Evolutionary conservation across 2,329 filamentous ascomycete genomes (phyloP).

Genomic region (Hymenoscyphus fraxineus): DNA sequence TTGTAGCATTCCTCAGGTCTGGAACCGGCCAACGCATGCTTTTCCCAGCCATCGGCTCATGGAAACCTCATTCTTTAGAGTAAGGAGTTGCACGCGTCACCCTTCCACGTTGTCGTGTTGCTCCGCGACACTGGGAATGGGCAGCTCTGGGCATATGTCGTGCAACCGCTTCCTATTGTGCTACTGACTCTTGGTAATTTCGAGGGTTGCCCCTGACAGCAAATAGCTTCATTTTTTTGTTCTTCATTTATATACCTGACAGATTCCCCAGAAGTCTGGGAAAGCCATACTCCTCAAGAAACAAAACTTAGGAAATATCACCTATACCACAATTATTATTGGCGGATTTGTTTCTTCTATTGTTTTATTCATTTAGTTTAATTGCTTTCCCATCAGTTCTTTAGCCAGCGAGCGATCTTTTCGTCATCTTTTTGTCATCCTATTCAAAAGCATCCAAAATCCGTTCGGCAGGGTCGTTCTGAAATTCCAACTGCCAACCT

Average conservation of each 20-base stretch:
- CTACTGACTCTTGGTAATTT: constrained; percentile 32
- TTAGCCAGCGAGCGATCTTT: constrained; percentile 9
- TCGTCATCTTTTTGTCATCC: constrained; percentile 1
- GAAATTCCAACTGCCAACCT: constrained; percentile 1
- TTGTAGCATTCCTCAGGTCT: constrained; percentile 23
- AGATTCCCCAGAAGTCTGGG: background rate
- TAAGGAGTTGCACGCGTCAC: constrained; percentile 20
- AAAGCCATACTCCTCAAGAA: background rate
- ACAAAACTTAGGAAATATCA: constrained; percentile 3
- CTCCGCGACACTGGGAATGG: constrained; percentile 29
- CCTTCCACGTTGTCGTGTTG: constrained; percentile 23
- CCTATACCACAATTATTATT: constrained; percentile 6
- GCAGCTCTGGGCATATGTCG: constrained; percentile 15
- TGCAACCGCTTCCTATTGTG: constrained; percentile 23
- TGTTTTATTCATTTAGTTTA: background rate
- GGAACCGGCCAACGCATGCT: constrained; percentile 6
- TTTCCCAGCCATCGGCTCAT: constrained; percentile 13
- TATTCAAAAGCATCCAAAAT: constrained; percentile 1
- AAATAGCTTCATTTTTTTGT: constrained; percentile 9
- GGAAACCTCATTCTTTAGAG: constrained; percentile 19
- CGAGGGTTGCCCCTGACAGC: constrained; percentile 30
- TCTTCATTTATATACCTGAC: constrained; percentile 13
- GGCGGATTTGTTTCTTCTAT: constrained; percentile 6
- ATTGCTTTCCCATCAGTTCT: constrained; percentile 1
- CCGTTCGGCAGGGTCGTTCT: background rate